Percentiles rank a stretch among this genome's conserved stretches.
phyloP scores from a whole-genome alignment of 2,329 filamentous ascomycete genomes.

The Trichoderma koningiopsis region DNA sequence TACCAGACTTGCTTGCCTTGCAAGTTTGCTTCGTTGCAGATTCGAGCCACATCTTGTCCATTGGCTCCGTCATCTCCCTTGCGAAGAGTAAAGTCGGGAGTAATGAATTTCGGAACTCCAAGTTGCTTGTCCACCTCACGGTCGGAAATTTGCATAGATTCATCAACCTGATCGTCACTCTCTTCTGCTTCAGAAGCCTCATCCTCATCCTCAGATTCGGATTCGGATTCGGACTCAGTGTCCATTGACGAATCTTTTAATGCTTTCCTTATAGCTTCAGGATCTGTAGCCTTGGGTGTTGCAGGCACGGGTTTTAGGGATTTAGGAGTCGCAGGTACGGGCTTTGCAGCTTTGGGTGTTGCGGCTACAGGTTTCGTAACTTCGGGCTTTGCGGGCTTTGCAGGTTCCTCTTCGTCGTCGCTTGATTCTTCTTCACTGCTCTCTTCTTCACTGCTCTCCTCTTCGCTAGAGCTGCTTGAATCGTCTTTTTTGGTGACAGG shows the following conservation, averaged over 20 bases:
- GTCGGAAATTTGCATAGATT: slow-evolving; percentile 45
- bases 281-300: background rate
- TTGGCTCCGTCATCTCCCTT: slow-evolving; percentile 46
- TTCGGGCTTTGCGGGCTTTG: slow-evolving; percentile 28
- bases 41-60: slow-evolving; percentile 51
- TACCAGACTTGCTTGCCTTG: slow-evolving; percentile 79
- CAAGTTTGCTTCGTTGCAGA: slow-evolving; percentile 61
- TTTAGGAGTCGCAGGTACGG: background rate
- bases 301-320: background rate
- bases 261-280: slow-evolving; percentile 28
- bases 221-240: slow-evolving; percentile 38
- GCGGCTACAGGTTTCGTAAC: background rate
- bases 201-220: background rate
- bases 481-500: background rate
- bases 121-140: slow-evolving; percentile 37
- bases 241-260: slow-evolving; percentile 33
- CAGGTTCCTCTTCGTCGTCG: slow-evolving; percentile 9
- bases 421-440: slow-evolving; percentile 11
- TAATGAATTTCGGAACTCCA: slow-evolving; percentile 50
- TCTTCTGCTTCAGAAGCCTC: slow-evolving; percentile 26
- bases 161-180: slow-evolving; percentile 38
- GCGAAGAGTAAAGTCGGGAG: slow-evolving; percentile 57
- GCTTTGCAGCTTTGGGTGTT: background rate
- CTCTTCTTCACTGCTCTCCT: slow-evolving; percentile 22
- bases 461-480: slow-evolving; percentile 26